Conservation (phyloP, 805 yeast species). For the Pichia insulana region DNA sequence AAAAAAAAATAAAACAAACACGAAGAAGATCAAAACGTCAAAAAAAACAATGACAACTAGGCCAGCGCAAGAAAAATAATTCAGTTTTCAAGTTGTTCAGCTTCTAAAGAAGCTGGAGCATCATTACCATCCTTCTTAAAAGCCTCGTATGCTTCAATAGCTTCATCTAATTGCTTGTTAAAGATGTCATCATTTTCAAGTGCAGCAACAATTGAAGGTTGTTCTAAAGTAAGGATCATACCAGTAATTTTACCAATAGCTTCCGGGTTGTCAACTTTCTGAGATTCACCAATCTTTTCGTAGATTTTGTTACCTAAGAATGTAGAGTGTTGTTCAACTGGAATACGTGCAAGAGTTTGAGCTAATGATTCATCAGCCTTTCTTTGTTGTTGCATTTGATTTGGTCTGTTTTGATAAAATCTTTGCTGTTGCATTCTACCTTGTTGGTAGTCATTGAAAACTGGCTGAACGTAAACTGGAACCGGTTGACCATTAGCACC, state of each 20-base stretch:
- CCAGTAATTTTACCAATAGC: constrained; percentile 98
- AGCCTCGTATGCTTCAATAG: constrained; percentile 87
- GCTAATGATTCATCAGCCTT: constrained; percentile 38
- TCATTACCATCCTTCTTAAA: constrained; percentile 46
- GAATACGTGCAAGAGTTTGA: constrained; percentile 52
- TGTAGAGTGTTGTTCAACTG: constrained; percentile 93
- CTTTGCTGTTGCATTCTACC: constrained; percentile 36
- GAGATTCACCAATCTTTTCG: constrained; percentile 81
- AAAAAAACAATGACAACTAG: constrained; percentile 7
- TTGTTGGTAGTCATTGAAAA: constrained; percentile 54
- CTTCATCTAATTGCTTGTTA: constrained; percentile 88
- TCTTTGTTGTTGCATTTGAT: constrained; percentile 20
- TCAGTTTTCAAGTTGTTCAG: constrained; percentile 8
- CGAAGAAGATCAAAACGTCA: constrained; percentile 1
- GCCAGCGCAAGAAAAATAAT: too few relatives aligned
- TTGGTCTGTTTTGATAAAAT: constrained; percentile 40
- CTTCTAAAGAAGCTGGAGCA: constrained; percentile 3
- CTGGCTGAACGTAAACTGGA: constrained; percentile 81
- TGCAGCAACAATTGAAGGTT: constrained; percentile 79
- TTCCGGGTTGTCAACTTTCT: constrained; percentile 82
- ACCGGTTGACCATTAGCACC: constrained; percentile 81
- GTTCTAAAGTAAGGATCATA: constrained; percentile 94
- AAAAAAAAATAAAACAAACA: constrained; percentile 7
- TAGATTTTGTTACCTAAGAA: constrained; percentile 95
- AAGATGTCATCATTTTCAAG: constrained; percentile 85